Evolutionary conservation across 106 monocot genomes (phyloP), one percentile per base, ranked within the genome.

Genomic region (Iris macrosiphon): DNA sequence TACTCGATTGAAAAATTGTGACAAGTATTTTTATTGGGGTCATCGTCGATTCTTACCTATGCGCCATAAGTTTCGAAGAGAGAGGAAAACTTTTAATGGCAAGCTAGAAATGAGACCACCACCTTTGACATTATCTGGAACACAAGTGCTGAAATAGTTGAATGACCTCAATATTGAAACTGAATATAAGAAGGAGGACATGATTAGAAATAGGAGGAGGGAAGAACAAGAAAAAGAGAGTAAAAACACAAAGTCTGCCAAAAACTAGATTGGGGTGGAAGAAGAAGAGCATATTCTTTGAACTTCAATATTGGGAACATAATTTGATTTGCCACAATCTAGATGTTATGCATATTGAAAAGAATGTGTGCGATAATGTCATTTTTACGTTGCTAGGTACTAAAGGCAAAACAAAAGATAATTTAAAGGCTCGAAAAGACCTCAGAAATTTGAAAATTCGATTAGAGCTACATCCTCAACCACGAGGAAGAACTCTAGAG

Each of bases 251-350:
- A 18, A 12, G 31, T 33, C 17, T 30, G 33, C 7, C 8, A 33
- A 19, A 17, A 31, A 26, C 55, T 33, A 8, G 34, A 55, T 33
- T 55, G 34, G 55, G 7, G 14, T 34, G 3, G 16, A 19, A 33
- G 34, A 55, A n/a, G n/a, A n/a, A n/a, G n/a, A 55, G 55, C 34
- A 55, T 55, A 31, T 31, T 33, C 34, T 55, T 30, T 11, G 33
- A 33, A 31, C 16, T 55, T 9, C 15, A 8, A 14, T 55, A 32
- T 17, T 34, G 0, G 4, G 7, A 26, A 13, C 23, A 4, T 29
- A 25, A 26, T 52, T 29, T 52, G 7, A 7, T 55, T 55, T 14
- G n/a, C 15, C 55, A 55, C 16, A 55, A 31, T 55, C 16, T 55
- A 5, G 6, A 52, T 27, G 51, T 52, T 0, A 52, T 52, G 28